A percentile compares a stretch with the other conserved stretches of the same genome.
Evolutionary conservation across 495 filamentous ascomycete species (phyloP).

Genomic region (Evernia prunastri): DNA sequence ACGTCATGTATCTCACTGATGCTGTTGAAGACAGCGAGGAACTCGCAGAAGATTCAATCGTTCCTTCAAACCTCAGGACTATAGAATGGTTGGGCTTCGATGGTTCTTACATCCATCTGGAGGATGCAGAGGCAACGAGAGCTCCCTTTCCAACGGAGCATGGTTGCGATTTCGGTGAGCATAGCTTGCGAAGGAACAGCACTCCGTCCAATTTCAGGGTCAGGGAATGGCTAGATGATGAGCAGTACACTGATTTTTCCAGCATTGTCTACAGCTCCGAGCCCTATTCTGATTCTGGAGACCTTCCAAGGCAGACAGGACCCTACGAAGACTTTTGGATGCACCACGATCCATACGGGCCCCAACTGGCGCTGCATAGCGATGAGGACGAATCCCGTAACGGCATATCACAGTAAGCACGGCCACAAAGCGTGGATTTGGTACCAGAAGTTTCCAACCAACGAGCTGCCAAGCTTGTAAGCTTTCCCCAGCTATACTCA

Average conservation of each 20-base stretch:
- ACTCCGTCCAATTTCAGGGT: constrained; percentile 6
- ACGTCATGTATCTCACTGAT: constrained; percentile 11
- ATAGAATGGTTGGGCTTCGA: constrained; percentile 14
- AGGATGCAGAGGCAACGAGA: constrained; percentile 3
- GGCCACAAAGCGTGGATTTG: background rate
- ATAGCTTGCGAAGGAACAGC: background rate
- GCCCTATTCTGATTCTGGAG: background rate
- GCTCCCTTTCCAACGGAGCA: background rate
- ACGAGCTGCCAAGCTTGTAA: background rate
- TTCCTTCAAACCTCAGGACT: constrained; percentile 4
- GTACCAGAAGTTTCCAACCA: background rate
- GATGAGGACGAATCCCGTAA: background rate
- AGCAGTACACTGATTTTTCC: background rate
- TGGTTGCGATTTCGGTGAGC: background rate
- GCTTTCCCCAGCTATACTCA: background rate
- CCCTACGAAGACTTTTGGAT: constrained; percentile 12
- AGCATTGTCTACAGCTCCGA: constrained; percentile 1
- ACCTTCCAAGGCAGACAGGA: background rate
- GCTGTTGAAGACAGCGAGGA: background rate
- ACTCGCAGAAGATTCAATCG: background rate
- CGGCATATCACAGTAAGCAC: background rate
- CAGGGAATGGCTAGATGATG: constrained; percentile 4
- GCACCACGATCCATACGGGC: background rate
- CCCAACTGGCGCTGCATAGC: background rate
- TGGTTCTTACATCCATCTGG: constrained; percentile 12